Conservation (phyloP, 1,284 basidiomycete species). For the Pholiota adiposa region DNA sequence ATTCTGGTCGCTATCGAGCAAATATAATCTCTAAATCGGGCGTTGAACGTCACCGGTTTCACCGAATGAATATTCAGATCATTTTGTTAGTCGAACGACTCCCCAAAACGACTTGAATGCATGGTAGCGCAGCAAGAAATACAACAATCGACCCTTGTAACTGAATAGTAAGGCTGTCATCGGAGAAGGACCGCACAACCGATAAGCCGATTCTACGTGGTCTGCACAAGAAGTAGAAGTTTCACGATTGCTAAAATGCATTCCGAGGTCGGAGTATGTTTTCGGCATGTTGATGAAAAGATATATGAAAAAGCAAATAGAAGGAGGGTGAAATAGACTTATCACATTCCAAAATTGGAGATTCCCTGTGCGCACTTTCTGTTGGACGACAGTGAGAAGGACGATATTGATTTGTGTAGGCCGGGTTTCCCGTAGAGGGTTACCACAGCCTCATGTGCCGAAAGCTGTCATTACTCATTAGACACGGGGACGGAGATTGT, state of each 20-base stretch:
- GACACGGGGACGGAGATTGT: conserved; percentile 16
- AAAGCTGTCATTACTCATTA: conserved; percentile 5
- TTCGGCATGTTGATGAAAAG: conserved; percentile 1
- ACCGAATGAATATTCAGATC: background rate
- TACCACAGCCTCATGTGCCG: conserved; percentile 18
- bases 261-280: conserved; percentile 3
- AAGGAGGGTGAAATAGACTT: background rate
- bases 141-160: background rate
- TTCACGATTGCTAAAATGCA: background rate
- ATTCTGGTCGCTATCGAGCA: background rate
- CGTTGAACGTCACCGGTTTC: background rate
- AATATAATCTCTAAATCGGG: background rate
- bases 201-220: background rate
- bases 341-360: background rate
- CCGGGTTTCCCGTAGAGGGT: conserved; percentile 5
- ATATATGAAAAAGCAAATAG: background rate
- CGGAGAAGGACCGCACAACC: background rate
- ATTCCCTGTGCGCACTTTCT: background rate
- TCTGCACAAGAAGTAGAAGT: background rate
- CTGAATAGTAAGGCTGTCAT: background rate
- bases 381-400: background rate
- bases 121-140: background rate
- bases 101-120: background rate
- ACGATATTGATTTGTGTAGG: conserved; percentile 1
- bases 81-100: background rate